Conservation (phyloP, 148 eudicot genomes). For the Fagopyrum tataricum region DNA sequence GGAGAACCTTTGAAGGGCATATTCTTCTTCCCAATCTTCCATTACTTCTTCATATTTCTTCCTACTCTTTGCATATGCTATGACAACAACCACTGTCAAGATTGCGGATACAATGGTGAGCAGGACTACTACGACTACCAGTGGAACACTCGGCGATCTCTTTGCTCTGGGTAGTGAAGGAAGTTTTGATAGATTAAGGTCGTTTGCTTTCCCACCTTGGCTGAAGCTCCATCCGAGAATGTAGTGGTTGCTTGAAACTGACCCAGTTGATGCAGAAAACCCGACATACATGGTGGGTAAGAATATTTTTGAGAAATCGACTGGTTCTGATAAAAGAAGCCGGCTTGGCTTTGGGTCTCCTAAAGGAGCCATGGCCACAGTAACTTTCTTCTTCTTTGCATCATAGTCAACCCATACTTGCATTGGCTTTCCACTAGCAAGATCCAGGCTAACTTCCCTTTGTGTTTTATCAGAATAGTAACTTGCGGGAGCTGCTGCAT, state of each 20-base stretch:
- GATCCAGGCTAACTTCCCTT: neutral
- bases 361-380: neutral
- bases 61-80: neutral
- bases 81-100: neutral
- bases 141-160: neutral
- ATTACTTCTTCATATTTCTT: conserved; percentile 10
- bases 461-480: conserved; percentile 4
- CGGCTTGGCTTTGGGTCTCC: conserved; percentile 7
- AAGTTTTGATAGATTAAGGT: conserved; percentile 3
- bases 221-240: conserved; percentile 23
- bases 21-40: conserved; percentile 14
- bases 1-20: conserved; percentile 11
- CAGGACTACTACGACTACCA: neutral
- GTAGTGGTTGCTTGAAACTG: conserved; percentile 14
- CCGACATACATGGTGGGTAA: conserved; percentile 15
- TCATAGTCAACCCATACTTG: conserved; percentile 12
- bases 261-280: conserved; percentile 17
- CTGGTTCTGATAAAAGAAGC: neutral
- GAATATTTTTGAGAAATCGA: conserved; percentile 14
- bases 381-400: neutral
- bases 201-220: conserved; percentile 10
- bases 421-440: conserved; percentile 12
- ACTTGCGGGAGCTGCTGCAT: conserved; percentile 8
- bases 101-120: neutral
- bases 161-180: neutral